phyloP scores from a whole-genome alignment of 2,329 filamentous ascomycete genomes.

The Fusarium pseudoanthophilum region DNA sequence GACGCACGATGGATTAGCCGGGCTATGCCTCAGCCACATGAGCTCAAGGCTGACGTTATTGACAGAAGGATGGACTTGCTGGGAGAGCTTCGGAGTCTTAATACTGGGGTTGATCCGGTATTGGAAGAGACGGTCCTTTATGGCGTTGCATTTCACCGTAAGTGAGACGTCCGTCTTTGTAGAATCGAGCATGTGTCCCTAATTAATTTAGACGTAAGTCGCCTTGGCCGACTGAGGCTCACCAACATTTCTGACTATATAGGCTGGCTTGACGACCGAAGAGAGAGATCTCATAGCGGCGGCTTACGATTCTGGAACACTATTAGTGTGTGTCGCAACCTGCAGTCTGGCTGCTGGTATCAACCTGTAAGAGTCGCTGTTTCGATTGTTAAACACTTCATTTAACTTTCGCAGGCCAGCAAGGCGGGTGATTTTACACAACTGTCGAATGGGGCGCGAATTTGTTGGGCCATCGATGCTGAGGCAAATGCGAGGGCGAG shows the following conservation, averaged over 20 bases:
- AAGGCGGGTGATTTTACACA: conserved; percentile 78
- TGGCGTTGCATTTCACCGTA: conserved; percentile 80
- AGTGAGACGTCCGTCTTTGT: not conserved
- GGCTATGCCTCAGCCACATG: conserved; percentile 65
- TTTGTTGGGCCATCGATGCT: conserved; percentile 83
- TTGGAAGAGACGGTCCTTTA: conserved; percentile 71
- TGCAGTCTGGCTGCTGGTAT: conserved; percentile 87
- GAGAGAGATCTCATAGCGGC: conserved; percentile 77
- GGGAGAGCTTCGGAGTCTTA: conserved; percentile 72
- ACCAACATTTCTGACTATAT: conserved; percentile 37
- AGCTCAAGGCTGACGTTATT: conserved; percentile 59
- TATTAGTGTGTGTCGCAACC: conserved; percentile 80
- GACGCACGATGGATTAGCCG: conserved; percentile 75
- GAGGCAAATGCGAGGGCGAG: conserved; percentile 82
- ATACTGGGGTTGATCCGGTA: conserved; percentile 72
- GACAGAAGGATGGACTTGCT: conserved; percentile 72
- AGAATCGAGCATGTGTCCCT: not conserved
- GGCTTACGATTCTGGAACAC: conserved; percentile 74
- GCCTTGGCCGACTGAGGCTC: not conserved
- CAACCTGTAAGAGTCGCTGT: conserved; percentile 62
- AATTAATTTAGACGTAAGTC: conserved; percentile 51
- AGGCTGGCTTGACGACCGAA: conserved; percentile 77
- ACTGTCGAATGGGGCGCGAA: conserved; percentile 79
- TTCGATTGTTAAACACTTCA: not conserved
- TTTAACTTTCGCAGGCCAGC: conserved; percentile 59